phyloP scores from a whole-genome alignment of 345 rosid species.

The Aquilaria yunnanensis region DNA sequence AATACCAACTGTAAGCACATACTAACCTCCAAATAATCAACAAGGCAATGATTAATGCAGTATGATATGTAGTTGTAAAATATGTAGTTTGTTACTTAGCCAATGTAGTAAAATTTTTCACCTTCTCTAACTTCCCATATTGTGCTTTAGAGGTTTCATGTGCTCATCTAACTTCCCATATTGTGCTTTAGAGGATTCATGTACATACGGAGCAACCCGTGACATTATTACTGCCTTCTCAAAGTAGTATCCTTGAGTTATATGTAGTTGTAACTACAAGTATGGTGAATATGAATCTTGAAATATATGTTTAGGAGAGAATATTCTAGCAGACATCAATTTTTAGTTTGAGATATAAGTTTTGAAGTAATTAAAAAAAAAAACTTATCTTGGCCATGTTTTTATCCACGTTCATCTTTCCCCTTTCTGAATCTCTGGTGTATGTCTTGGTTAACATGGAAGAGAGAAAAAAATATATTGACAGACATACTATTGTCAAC shows the following conservation, averaged over 20 bases:
- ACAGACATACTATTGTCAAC: no score
- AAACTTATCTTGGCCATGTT: no score
- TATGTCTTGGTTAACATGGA: no score
- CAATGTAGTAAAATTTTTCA: slow-evolving; percentile 46
- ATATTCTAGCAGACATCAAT: not conserved
- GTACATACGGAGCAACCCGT: slow-evolving; percentile 53
- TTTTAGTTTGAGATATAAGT: no score
- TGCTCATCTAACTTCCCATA: slow-evolving; percentile 20
- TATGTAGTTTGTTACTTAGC: slow-evolving; percentile 62
- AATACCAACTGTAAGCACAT: not conserved
- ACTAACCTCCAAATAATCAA: slow-evolving; percentile 72
- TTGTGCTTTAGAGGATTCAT: no score
- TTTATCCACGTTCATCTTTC: no score
- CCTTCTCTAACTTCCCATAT: slow-evolving; percentile 45
- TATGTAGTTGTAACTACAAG: slow-evolving; percentile 47
- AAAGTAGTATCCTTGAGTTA: slow-evolving; percentile 93
- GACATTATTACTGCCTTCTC: slow-evolving; percentile 86
- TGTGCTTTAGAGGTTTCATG: slow-evolving; percentile 52
- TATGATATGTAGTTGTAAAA: slow-evolving; percentile 79
- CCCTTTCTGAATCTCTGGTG: no score
- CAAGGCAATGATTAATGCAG: slow-evolving; percentile 71
- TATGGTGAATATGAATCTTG: no score
- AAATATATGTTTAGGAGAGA: no score
- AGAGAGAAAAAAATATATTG: no score
- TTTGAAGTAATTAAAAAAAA: no score